phyloP scores from a whole-genome alignment of 306 rosid species.

The Vigna angularis region DNA sequence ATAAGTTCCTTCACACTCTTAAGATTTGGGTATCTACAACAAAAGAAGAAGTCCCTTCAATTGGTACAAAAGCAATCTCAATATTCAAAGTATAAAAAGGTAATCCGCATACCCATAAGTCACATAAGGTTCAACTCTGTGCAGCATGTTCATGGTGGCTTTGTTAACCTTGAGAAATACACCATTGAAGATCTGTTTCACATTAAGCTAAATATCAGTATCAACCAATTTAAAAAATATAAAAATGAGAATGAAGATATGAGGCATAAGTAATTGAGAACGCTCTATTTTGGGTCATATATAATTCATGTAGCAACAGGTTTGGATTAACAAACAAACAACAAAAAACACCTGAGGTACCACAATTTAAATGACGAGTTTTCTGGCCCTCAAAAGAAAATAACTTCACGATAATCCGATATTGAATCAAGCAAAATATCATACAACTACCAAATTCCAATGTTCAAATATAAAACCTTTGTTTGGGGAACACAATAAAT shows the following conservation, averaged over 20 bases:
- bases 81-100: background rate
- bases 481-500: background rate
- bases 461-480: background rate
- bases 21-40: conserved; percentile 76
- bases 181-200: conserved; percentile 81
- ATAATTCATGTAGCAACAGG: background rate
- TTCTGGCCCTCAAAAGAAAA: background rate
- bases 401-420: background rate
- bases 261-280: too few species aligned
- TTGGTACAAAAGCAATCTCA: too few species aligned
- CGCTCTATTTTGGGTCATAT: background rate
- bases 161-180: conserved; percentile 93
- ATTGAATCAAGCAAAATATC: background rate
- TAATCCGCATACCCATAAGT: conserved; percentile 70
- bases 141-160: conserved; percentile 89
- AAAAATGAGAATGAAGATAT: background rate
- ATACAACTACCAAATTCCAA: background rate
- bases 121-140: conserved; percentile 88
- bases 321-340: background rate
- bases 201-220: background rate
- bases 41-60: background rate
- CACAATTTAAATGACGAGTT: too few species aligned
- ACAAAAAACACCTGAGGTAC: background rate
- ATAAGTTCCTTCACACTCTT: conserved; percentile 86
- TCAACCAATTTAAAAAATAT: background rate